Evolutionary conservation across 1,139 yeast species (phyloP), one percentile per base, ranked within the genome.

Genomic region (Yamadazyma triangularis): DNA sequence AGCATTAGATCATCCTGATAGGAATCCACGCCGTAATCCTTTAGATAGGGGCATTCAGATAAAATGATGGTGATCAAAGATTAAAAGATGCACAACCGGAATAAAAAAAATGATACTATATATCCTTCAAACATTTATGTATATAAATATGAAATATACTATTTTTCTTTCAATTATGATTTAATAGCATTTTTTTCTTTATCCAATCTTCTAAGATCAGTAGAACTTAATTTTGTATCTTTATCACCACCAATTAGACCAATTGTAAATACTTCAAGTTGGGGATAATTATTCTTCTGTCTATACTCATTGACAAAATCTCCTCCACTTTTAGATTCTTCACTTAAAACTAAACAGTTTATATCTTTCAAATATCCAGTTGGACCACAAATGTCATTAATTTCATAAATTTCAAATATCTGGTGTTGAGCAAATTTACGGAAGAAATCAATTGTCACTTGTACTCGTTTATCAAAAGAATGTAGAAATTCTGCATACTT

Each of bases 331-430:
- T 69, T 59, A 0, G 96, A 83, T 48, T 93, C 98, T 26, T 75
- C 67, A 43, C 95, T 85, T 6, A 91, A 77, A 0, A 89, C 78
- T 33, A 93, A 68, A 0, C 88, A 83, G 43, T 88, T 83, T 26
- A 93, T 86, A 24, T 78, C 79, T 14, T 69, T 67, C 3, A 84
- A 67, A n/a, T 72, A 69, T 0, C 89, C 95, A 0, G 98, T 88
- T 2, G 98, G 98, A 0, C 99, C 99, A 57, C 94, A 88, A 1
- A 89, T 73, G 52, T 93, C 98, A 38, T 77, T 73, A 24, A 93
- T 79, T 45, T 82, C 77, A 32, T 70, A 73, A 5, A 64, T 43
- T 25, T 58, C 59, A 14, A 78, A 49, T 34, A 3, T 27, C 24
- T 2, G 81, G 75, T 29, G 62, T 62, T 14, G 80, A 52, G 23